A percentile compares a stretch with the other conserved stretches of the same genome.
These are phyloP conservation scores for Clitopilus hobsonii DNA, from an alignment of 768 basidiomycete species.

Conservation along the genomic window DNA sequence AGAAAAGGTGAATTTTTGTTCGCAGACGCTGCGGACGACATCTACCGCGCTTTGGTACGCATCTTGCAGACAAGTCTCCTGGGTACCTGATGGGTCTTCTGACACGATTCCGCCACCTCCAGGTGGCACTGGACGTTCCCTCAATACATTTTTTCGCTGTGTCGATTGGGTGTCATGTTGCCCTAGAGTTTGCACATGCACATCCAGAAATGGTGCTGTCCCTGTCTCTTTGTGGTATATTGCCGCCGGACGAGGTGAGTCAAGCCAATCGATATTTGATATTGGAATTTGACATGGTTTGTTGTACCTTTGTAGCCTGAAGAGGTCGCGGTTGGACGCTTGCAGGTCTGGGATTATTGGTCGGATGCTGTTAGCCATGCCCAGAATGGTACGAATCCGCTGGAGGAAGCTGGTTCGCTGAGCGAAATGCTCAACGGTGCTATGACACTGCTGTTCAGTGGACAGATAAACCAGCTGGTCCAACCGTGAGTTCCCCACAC, in stretches of 20 bases:
- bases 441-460: slow-evolving; percentile 2
- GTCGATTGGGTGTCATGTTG: slow-evolving; percentile 8
- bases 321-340: slow-evolving; percentile 6
- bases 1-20: slow-evolving; percentile 20
- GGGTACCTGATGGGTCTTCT: not conserved
- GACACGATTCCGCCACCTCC: not conserved
- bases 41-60: slow-evolving; percentile 26
- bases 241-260: slow-evolving; percentile 7
- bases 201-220: slow-evolving; percentile 5
- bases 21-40: slow-evolving; percentile 24
- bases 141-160: slow-evolving; percentile 4
- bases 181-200: slow-evolving; percentile 4
- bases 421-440: not conserved
- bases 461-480: not conserved
- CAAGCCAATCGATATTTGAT: not conserved
- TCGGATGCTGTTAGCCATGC: slow-evolving; percentile 1
- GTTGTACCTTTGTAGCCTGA: slow-evolving; percentile 2
- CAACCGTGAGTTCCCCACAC: slow-evolving; percentile 2
- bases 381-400: not conserved
- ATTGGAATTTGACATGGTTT: not conserved
- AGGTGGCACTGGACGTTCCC: slow-evolving; percentile 3
- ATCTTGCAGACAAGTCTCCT: too few species aligned
- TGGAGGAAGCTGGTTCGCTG: slow-evolving; percentile 1
- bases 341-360: slow-evolving; percentile 8
- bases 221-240: slow-evolving; percentile 4